Conservation (phyloP, 148 eudicot species). For the Rhododendron henanense region DNA sequence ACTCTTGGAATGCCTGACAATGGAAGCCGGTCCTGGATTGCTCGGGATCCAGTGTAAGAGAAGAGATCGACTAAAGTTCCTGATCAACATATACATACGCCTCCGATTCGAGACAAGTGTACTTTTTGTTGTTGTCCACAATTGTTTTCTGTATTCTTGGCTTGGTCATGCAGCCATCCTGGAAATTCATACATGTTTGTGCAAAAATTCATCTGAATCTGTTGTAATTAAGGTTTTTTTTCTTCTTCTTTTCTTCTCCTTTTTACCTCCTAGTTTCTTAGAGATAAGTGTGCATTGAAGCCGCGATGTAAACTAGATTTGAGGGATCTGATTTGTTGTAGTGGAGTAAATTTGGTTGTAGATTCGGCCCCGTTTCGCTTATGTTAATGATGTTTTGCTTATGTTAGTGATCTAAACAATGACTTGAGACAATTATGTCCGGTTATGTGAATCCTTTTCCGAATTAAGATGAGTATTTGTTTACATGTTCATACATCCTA, state of each 20-base stretch:
- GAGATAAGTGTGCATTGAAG: neutral
- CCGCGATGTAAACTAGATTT: neutral
- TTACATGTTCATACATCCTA: neutral
- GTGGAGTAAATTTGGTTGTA: neutral
- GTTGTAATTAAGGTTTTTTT: slow-evolving; percentile 8
- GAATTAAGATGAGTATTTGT: neutral
- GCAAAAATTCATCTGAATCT: slow-evolving; percentile 12
- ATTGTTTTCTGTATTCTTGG: slow-evolving; percentile 12
- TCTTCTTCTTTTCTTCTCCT: neutral
- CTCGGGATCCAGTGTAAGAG: slow-evolving; percentile 17
- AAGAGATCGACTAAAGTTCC: slow-evolving; percentile 12
- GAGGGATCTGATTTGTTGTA: neutral
- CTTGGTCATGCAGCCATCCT: neutral
- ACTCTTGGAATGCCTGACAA: slow-evolving; percentile 12
- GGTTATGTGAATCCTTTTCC: neutral
- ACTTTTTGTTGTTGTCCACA: neutral
- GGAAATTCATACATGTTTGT: slow-evolving; percentile 17
- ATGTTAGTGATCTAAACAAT: neutral
- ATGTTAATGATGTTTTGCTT: neutral
- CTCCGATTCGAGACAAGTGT: slow-evolving; percentile 10
- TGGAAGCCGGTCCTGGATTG: slow-evolving; percentile 4
- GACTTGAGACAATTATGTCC: too few species aligned
- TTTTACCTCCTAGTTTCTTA: neutral
- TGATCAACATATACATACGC: slow-evolving; percentile 9
- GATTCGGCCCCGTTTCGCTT: neutral